These are phyloP conservation scores for Leishmania aethiopica DNA, from an alignment of 208 protist species.

Conservation along the genomic window DNA sequence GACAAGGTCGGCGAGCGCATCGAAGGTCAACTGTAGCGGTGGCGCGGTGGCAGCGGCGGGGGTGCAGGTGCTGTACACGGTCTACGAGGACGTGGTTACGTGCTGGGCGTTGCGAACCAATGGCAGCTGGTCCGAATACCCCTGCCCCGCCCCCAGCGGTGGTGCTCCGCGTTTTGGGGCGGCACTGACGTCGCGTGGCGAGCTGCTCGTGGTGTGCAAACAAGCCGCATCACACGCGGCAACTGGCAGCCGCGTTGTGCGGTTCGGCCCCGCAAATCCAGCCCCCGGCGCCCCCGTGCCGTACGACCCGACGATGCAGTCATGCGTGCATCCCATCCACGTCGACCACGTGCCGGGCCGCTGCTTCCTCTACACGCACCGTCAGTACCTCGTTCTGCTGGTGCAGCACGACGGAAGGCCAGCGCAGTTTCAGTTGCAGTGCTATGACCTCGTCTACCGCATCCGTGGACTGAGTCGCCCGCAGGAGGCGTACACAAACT, in stretches of 20 bases:
- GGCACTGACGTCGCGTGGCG: constrained; percentile 40
- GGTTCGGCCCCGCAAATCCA: constrained; percentile 7
- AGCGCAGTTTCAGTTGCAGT: constrained; percentile 65
- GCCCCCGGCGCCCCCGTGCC: background rate
- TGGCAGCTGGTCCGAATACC: constrained; percentile 45
- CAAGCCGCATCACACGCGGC: background rate
- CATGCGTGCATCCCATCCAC: constrained; percentile 77
- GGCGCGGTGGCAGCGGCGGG: background rate
- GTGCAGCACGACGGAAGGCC: constrained; percentile 46
- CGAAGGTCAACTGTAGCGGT: background rate
- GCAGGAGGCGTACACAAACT: constrained; percentile 65
- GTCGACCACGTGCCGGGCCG: constrained; percentile 55
- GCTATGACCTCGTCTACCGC: constrained; percentile 92
- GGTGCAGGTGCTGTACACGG: constrained; percentile 52
- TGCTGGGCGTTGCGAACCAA: constrained; percentile 42
- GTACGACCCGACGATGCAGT: constrained; percentile 54
- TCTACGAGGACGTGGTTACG: constrained; percentile 61
- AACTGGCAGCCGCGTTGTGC: constrained; percentile 14
- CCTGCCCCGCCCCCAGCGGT: constrained; percentile 34
- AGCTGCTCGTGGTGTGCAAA: constrained; percentile 39
- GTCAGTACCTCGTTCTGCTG: constrained; percentile 87
- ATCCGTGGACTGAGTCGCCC: constrained; percentile 84
- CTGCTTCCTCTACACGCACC: constrained; percentile 68
- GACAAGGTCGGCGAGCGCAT: background rate
- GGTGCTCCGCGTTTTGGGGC: constrained; percentile 31